A percentile compares a stretch with the other conserved stretches of the same genome.
These are phyloP conservation scores for Poa annua DNA, from an alignment of 176 grass and related monocot species.

Conservation along the genomic window DNA sequence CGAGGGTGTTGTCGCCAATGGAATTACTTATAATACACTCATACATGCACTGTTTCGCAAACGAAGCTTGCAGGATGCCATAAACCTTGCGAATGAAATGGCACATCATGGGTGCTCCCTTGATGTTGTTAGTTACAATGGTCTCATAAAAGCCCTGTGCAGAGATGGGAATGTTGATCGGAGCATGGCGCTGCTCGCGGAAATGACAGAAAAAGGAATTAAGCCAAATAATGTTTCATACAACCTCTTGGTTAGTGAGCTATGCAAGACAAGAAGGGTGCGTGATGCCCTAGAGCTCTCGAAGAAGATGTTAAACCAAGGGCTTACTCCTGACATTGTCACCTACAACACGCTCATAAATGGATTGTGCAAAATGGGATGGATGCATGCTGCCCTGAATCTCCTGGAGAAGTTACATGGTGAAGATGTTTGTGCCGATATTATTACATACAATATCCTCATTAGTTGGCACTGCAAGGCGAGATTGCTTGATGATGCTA, in stretches of 20 bases:
- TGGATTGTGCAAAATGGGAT: conserved; percentile 85
- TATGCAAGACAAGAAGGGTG: conserved; percentile 75
- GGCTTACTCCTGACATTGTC: conserved; percentile 80
- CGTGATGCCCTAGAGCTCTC: conserved; percentile 74
- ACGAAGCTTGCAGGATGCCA: conserved; percentile 65
- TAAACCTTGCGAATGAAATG: conserved; percentile 80
- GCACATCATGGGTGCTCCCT: conserved; percentile 65
- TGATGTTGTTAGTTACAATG: conserved; percentile 88
- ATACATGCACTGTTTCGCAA: conserved; percentile 63
- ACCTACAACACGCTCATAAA: conserved; percentile 94
- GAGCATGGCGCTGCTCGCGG: conserved; percentile 60
- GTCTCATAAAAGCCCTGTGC: conserved; percentile 86
- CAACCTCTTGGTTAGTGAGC: conserved; percentile 76
- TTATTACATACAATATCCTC: conserved; percentile 92
- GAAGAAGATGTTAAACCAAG: conserved; percentile 79
- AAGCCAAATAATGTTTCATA: conserved; percentile 89
- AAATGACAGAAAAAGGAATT: conserved; percentile 78
- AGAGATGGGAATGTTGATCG: conserved; percentile 68
- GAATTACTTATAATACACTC: conserved; percentile 85
- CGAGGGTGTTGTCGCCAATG: conserved; percentile 72
- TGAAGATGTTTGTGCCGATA: conserved; percentile 72
- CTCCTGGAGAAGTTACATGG: conserved; percentile 75
- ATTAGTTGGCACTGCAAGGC: conserved; percentile 96
- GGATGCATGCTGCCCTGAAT: conserved; percentile 80
- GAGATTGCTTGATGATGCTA: conserved; percentile 70